These are phyloP conservation scores for Komagataella ulmi DNA, from an alignment of 805 yeast genomes.

Conservation along the genomic window DNA sequence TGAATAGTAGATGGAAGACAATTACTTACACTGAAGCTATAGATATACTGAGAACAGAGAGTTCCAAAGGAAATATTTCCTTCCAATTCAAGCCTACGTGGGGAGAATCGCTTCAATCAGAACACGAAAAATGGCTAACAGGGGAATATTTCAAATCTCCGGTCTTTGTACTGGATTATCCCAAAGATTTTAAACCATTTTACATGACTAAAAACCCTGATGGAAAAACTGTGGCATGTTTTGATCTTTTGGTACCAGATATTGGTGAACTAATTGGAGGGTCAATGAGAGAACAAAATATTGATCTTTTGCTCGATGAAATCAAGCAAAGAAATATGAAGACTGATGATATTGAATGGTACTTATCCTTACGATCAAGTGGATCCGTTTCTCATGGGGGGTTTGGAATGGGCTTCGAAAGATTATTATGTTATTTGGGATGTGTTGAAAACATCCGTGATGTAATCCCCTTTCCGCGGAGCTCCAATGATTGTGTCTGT, in stretches of 20 bases:
- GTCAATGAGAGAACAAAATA: slow-evolving; percentile 71
- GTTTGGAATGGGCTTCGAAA: slow-evolving; percentile 88
- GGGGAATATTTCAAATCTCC: slow-evolving; percentile 56
- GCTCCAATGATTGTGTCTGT: slow-evolving; percentile 39
- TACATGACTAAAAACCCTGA: slow-evolving; percentile 61
- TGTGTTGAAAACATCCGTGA: slow-evolving; percentile 76
- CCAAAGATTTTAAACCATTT: slow-evolving; percentile 68
- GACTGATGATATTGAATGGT: slow-evolving; percentile 60
- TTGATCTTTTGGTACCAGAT: slow-evolving; percentile 79
- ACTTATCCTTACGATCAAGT: slow-evolving; percentile 52
- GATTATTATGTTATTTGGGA: slow-evolving; percentile 61
- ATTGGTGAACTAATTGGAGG: slow-evolving; percentile 95
- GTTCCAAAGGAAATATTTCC: slow-evolving; percentile 15
- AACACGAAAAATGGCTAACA: slow-evolving; percentile 88
- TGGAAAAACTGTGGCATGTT: slow-evolving; percentile 68
- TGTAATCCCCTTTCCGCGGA: slow-evolving; percentile 77
- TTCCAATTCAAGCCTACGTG: slow-evolving; percentile 37
- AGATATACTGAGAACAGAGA: slow-evolving; percentile 24
- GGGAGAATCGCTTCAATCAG: slow-evolving; percentile 69
- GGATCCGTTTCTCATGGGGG: slow-evolving; percentile 96
- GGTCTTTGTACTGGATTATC: slow-evolving; percentile 85
- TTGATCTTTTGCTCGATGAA: slow-evolving; percentile 29
- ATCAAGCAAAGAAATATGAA: slow-evolving; percentile 47
- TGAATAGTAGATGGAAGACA: slow-evolving; percentile 42
- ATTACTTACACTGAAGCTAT: slow-evolving; percentile 73